phyloP scores from a whole-genome alignment of 768 basidiomycete species.

The Lactarius hengduanensis region DNA sequence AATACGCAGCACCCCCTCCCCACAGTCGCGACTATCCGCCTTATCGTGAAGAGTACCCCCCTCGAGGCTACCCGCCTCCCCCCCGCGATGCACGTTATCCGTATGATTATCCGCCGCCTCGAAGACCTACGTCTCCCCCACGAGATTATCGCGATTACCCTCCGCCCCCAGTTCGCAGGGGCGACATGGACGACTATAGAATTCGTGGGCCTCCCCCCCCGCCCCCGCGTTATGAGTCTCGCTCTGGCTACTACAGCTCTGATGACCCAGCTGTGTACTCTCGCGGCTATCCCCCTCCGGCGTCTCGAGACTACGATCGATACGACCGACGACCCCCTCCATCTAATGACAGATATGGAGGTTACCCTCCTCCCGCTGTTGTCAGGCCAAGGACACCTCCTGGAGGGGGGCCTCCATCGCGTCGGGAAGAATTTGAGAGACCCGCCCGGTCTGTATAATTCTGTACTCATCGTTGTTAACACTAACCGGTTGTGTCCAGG shows the following conservation, averaged over 20 bases:
- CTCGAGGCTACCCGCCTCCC: constrained; percentile 42
- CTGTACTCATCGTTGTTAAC: neutral
- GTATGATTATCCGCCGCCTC: constrained; percentile 50
- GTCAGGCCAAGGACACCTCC: constrained; percentile 36
- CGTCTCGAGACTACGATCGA: constrained; percentile 48
- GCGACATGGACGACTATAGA: constrained; percentile 73
- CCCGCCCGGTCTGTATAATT: constrained; percentile 22
- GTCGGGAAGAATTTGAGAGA: constrained; percentile 38
- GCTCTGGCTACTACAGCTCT: constrained; percentile 44
- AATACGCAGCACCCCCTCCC: constrained; percentile 48
- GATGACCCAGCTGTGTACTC: constrained; percentile 52
- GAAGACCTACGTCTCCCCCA: constrained; percentile 59
- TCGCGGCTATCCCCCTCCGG: constrained; percentile 50
- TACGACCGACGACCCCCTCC: constrained; percentile 56
- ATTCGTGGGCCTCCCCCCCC: constrained; percentile 51
- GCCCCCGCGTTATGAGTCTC: constrained; percentile 54
- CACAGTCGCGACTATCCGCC: constrained; percentile 40
- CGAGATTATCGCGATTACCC: constrained; percentile 69
- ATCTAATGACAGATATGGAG: constrained; percentile 43
- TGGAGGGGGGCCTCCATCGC: constrained; percentile 20
- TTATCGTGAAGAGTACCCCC: constrained; percentile 56
- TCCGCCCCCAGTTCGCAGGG: constrained; percentile 45
- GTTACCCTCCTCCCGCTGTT: constrained; percentile 44
- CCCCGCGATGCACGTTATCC: constrained; percentile 57
- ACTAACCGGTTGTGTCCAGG: constrained; percentile 17